A percentile compares a stretch with the other conserved stretches of the same genome.
phyloP scores from a whole-genome alignment of 495 filamentous ascomycete genomes.

The Xeromyces bisporus region DNA sequence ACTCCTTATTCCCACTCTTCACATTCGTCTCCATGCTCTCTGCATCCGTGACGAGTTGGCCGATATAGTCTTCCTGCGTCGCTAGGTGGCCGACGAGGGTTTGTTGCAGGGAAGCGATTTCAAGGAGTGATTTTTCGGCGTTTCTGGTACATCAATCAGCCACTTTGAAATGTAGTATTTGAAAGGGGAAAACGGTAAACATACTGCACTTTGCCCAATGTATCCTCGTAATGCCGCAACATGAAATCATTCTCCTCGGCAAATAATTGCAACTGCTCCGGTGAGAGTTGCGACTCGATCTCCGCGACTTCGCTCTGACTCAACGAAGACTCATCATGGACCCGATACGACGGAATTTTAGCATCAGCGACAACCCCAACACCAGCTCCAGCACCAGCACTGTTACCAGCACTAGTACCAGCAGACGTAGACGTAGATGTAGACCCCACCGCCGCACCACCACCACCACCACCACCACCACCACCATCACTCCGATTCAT shows the following conservation, averaged over 20 bases:
- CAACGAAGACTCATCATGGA: conserved; percentile 11
- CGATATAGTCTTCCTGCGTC: conserved; percentile 71
- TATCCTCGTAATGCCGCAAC: conserved; percentile 81
- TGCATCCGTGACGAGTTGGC: conserved; percentile 75
- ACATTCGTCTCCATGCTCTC: conserved; percentile 69
- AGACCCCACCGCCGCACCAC: conserved; percentile 3
- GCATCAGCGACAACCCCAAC: conserved; percentile 4
- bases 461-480: conserved; percentile 3
- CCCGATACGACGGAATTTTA: background rate
- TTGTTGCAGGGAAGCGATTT: conserved; percentile 85
- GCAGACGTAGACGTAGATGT: too few species aligned
- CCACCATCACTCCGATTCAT: conserved; percentile 23
- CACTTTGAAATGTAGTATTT: conserved; percentile 1
- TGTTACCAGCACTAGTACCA: background rate
- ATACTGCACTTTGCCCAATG: conserved; percentile 80
- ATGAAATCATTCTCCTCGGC: conserved; percentile 85
- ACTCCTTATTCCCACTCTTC: conserved; percentile 72
- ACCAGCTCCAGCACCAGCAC: conserved; percentile 1
- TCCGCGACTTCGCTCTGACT: conserved; percentile 29
- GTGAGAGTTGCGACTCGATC: conserved; percentile 46
- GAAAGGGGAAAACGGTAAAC: conserved; percentile 13
- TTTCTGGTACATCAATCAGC: conserved; percentile 36
- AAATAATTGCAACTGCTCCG: conserved; percentile 82
- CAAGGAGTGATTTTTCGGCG: conserved; percentile 76
- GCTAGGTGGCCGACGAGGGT: conserved; percentile 71